phyloP scores from a whole-genome alignment of 306 rosid genomes.

The Argentina anserina region DNA sequence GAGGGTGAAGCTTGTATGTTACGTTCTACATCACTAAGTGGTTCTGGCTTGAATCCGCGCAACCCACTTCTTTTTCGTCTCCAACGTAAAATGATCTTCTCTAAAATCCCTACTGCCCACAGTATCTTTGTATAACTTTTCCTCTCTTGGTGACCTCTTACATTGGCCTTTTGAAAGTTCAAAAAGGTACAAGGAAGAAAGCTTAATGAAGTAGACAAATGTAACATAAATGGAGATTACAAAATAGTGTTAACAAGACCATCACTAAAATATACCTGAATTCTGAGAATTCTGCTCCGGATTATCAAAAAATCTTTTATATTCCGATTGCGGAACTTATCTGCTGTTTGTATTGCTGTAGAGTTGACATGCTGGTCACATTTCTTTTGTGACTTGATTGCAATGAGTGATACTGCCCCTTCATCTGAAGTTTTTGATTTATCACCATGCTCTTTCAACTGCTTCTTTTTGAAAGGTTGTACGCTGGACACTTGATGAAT shows the following conservation, averaged over 20 bases:
- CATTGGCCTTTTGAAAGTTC: constrained; percentile 60
- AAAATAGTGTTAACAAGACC: background rate
- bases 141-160: constrained; percentile 87
- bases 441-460: constrained; percentile 42
- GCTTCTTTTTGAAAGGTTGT: constrained; percentile 78
- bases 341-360: constrained; percentile 68
- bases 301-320: constrained; percentile 65
- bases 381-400: constrained; percentile 39
- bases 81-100: constrained; percentile 82
- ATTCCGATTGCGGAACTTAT: constrained; percentile 73
- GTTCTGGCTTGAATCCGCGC: constrained; percentile 73
- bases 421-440: constrained; percentile 49
- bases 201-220: background rate
- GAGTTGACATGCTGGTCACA: constrained; percentile 47
- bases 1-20: constrained; percentile 36
- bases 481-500: constrained; percentile 75
- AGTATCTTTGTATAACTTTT: constrained; percentile 52
- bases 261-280: constrained; percentile 50
- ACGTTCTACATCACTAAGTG: constrained; percentile 35
- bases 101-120: constrained; percentile 81
- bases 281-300: constrained; percentile 61
- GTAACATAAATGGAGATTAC: background rate
- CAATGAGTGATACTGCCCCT: constrained; percentile 49
- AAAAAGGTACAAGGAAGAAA: background rate
- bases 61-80: constrained; percentile 81